Evolutionary conservation across 768 basidiomycete species (phyloP).

Genomic region (Gautieria morchelliformis): DNA sequence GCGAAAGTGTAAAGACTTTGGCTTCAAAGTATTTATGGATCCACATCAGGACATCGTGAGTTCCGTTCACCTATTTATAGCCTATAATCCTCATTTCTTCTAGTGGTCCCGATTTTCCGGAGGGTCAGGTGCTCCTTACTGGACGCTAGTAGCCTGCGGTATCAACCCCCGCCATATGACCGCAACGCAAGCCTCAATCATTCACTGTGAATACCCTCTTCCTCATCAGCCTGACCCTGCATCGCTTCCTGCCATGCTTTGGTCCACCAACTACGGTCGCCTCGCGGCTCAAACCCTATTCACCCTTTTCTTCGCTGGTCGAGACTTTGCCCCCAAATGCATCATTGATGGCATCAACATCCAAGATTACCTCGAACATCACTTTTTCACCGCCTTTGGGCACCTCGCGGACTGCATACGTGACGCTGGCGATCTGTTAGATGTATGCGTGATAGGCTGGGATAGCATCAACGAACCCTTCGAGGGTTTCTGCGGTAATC

Average conservation of each 20-base stretch:
- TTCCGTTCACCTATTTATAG: constrained; percentile 14
- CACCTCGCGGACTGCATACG: constrained; percentile 65
- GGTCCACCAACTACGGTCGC: constrained; percentile 92
- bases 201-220: constrained; percentile 83
- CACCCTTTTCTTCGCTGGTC: constrained; percentile 90
- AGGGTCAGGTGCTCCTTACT: constrained; percentile 90
- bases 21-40: constrained; percentile 88
- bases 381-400: constrained; percentile 69
- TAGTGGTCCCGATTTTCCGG: constrained; percentile 95
- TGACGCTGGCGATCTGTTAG: constrained; percentile 66
- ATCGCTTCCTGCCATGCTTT: constrained; percentile 85
- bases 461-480: constrained; percentile 93
- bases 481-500: constrained; percentile 69
- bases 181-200: constrained; percentile 71
- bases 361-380: constrained; percentile 76
- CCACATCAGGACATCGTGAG: constrained; percentile 93
- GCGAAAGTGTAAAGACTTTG: constrained; percentile 85
- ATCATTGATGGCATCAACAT: constrained; percentile 86
- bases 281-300: constrained; percentile 83
- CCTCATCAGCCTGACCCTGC: constrained; percentile 56
- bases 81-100: not conserved
- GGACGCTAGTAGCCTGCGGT: constrained; percentile 87
- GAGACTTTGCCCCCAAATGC: constrained; percentile 84
- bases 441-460: constrained; percentile 92
- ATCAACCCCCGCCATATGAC: constrained; percentile 81